Evolutionary conservation across 2,329 filamentous ascomycete genomes (phyloP).

Genomic region (Ophiostoma sp.): DNA sequence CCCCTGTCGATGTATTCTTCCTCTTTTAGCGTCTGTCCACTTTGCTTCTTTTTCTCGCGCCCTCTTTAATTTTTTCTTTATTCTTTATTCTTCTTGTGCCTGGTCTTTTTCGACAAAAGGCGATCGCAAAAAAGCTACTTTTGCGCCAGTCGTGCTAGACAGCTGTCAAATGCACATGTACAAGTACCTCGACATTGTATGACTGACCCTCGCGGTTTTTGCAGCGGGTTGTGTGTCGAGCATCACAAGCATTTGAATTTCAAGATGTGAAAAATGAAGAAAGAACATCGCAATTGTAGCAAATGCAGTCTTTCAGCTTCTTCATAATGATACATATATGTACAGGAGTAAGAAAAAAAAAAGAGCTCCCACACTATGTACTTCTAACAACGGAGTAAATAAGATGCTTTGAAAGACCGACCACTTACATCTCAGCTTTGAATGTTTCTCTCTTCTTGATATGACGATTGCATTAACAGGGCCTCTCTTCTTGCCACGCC

Average conservation of each 20-base stretch:
- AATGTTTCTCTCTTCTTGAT: background rate
- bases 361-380: background rate
- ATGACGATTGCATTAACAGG: background rate
- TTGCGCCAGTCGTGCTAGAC: conserved; percentile 9
- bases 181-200: background rate
- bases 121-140: background rate
- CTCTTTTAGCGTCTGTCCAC: background rate
- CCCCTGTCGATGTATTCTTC: conserved; percentile 6
- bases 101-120: background rate
- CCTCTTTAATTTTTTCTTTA: background rate
- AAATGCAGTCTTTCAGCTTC: background rate
- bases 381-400: background rate
- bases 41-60: conserved; percentile 4
- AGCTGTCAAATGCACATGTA: background rate
- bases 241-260: background rate
- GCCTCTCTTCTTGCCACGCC: background rate
- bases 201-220: background rate
- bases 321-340: background rate
- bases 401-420: background rate
- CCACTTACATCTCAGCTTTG: background rate
- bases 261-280: background rate
- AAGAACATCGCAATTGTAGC: background rate
- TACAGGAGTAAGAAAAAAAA: background rate
- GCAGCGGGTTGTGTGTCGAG: background rate
- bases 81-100: conserved; percentile 8